A percentile compares a stretch with the other conserved stretches of the same genome.
Conservation (phyloP, 2,329 filamentous ascomycete species). For the Emericellopsis atlantica region DNA sequence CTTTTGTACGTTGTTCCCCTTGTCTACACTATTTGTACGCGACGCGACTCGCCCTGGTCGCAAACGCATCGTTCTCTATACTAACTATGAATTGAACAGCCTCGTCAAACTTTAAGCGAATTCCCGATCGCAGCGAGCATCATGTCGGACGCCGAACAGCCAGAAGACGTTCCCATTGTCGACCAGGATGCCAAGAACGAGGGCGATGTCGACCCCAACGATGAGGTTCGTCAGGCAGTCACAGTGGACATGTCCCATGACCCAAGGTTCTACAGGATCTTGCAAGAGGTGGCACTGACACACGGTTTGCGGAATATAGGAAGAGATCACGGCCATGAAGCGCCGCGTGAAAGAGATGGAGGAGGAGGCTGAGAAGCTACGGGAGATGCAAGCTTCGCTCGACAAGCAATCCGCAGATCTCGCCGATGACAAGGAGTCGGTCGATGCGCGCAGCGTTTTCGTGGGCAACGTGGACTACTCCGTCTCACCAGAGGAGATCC, state of each 20-base stretch:
- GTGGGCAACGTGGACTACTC: conserved; percentile 98
- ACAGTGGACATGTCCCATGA: conserved; percentile 5
- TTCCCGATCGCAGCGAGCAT: background rate
- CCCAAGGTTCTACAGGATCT: background rate
- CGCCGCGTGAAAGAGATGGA: conserved; percentile 80
- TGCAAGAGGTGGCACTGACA: conserved; percentile 16
- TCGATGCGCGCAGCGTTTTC: conserved; percentile 92
- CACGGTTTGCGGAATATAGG: conserved; percentile 23
- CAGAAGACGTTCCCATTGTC: conserved; percentile 14
- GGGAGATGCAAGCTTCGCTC: conserved; percentile 76
- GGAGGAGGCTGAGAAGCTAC: conserved; percentile 73
- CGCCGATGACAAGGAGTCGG: conserved; percentile 87
- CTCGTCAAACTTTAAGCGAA: no score
- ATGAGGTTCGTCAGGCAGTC: conserved; percentile 21
- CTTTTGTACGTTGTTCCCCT: no score
- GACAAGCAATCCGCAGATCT: conserved; percentile 77
- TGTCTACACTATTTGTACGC: no score
- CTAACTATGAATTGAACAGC: no score
- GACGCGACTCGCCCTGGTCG: no score
- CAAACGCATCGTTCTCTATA: no score
- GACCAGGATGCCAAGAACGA: conserved; percentile 16
- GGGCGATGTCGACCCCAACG: conserved; percentile 10
- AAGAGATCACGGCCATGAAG: conserved; percentile 85
- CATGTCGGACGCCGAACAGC: conserved; percentile 20
- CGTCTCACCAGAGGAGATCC: conserved; percentile 87